A percentile compares a stretch with the other conserved stretches of the same genome.
These are phyloP conservation scores for Fusarium protoensiforme DNA, from an alignment of 2,329 filamentous ascomycete species.

Conservation along the genomic window DNA sequence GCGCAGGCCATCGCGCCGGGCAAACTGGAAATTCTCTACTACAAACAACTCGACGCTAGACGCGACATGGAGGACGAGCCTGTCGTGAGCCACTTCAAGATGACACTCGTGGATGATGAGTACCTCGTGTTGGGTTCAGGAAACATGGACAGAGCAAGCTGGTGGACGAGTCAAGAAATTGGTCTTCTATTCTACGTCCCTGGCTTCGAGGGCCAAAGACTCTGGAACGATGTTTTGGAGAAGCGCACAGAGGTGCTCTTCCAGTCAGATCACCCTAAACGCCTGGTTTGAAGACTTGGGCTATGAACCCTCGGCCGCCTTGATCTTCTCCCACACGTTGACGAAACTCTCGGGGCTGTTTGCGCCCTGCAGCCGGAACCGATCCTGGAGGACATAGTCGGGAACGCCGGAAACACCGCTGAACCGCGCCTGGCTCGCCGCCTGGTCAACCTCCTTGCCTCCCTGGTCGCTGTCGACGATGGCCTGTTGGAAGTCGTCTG, in stretches of 20 bases:
- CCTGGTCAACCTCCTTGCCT: slow-evolving; percentile 48
- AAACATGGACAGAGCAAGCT: slow-evolving; percentile 87
- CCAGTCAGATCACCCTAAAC: slow-evolving; percentile 34
- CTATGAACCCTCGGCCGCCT: slow-evolving; percentile 39
- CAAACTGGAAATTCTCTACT: slow-evolving; percentile 68
- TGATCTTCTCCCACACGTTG: slow-evolving; percentile 71
- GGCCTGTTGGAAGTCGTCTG: slow-evolving; percentile 48
- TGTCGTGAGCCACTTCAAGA: slow-evolving; percentile 81
- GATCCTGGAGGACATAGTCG: slow-evolving; percentile 76
- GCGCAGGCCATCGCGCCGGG: slow-evolving; percentile 57
- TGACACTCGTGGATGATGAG: slow-evolving; percentile 76
- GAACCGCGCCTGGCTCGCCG: slow-evolving; percentile 41
- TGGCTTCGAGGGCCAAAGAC: slow-evolving; percentile 47
- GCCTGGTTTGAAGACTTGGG: not conserved
- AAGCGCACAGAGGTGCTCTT: slow-evolving; percentile 50
- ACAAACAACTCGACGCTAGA: slow-evolving; percentile 53
- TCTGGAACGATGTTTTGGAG: slow-evolving; percentile 54
- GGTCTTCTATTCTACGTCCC: slow-evolving; percentile 70
- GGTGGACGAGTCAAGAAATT: slow-evolving; percentile 88
- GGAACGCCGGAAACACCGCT: slow-evolving; percentile 72
- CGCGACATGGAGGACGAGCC: slow-evolving; percentile 62
- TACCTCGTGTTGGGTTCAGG: slow-evolving; percentile 80
- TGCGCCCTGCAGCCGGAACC: slow-evolving; percentile 75
- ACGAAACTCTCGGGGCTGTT: slow-evolving; percentile 74
- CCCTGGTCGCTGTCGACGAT: slow-evolving; percentile 62